These are phyloP conservation scores for Ceratocystis harringtonii DNA, from an alignment of 2,329 filamentous ascomycete genomes.

Conservation along the genomic window DNA sequence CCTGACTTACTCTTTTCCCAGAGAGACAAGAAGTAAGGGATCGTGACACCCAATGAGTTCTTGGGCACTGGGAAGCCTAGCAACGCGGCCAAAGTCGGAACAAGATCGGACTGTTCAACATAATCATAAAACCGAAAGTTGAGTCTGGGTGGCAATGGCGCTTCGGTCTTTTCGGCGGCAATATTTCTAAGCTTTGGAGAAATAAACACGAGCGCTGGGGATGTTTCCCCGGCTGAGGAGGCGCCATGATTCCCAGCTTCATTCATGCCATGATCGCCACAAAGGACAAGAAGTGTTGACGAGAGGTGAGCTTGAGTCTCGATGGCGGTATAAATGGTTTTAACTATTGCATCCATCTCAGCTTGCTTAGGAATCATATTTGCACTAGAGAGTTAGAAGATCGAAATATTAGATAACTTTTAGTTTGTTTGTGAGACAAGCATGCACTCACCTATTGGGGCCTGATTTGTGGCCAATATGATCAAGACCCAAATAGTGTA, in stretches of 20 bases:
- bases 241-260: constrained; percentile 94
- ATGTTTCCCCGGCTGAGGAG: constrained; percentile 86
- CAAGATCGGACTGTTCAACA: constrained; percentile 90
- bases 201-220: constrained; percentile 78
- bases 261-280: constrained; percentile 98
- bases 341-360: constrained; percentile 82
- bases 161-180: constrained; percentile 25
- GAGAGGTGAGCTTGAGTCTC: constrained; percentile 53
- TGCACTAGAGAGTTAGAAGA: constrained; percentile 36
- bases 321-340: constrained; percentile 61
- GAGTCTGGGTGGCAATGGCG: constrained; percentile 44
- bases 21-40: constrained; percentile 61
- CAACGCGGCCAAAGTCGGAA: constrained; percentile 72
- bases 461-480: constrained; percentile 97
- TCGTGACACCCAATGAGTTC: constrained; percentile 81
- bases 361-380: constrained; percentile 86
- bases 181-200: constrained; percentile 62
- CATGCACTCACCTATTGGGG: constrained; percentile 49
- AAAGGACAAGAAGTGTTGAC: constrained; percentile 70
- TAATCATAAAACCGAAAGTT: constrained; percentile 72
- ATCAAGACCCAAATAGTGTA: constrained; percentile 91
- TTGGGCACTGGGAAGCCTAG: constrained; percentile 76
- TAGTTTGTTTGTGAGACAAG: not conserved
- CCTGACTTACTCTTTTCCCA: constrained; percentile 48
- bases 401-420: not conserved